Conservation (phyloP, 2,329 filamentous ascomycete genomes). For the Fusarium denticulatum region DNA sequence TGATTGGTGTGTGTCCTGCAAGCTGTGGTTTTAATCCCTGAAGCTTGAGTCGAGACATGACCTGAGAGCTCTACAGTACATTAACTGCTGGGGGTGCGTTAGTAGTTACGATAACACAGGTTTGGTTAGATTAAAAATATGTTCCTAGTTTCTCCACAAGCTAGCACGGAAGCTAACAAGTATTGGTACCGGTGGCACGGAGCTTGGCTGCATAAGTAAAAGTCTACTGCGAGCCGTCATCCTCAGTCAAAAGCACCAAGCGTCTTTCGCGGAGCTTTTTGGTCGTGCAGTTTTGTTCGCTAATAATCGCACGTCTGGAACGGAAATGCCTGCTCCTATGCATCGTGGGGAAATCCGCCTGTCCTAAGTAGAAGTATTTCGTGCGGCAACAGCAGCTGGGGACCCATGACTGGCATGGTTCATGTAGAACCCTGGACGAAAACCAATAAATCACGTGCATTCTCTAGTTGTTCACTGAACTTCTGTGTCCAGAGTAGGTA, state of each 20-base stretch:
- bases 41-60: neutral
- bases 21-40: neutral
- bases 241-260: neutral
- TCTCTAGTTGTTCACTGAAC: neutral
- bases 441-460: neutral
- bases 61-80: neutral
- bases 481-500: neutral
- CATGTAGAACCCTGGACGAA: neutral
- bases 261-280: neutral
- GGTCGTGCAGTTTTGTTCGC: neutral
- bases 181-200: neutral
- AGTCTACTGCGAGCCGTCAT: neutral
- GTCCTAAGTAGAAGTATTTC: neutral
- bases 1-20: slow-evolving; percentile 13
- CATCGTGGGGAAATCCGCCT: neutral
- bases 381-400: neutral
- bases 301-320: too few species aligned
- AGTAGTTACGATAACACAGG: neutral
- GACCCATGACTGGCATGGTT: neutral
- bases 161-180: slow-evolving; percentile 10
- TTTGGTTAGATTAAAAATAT: neutral
- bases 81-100: slow-evolving; percentile 1
- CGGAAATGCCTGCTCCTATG: neutral
- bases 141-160: neutral
- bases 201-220: slow-evolving; percentile 2